Evolutionary conservation across 768 basidiomycete species (phyloP).

Genomic region (Tulasnella sp.): DNA sequence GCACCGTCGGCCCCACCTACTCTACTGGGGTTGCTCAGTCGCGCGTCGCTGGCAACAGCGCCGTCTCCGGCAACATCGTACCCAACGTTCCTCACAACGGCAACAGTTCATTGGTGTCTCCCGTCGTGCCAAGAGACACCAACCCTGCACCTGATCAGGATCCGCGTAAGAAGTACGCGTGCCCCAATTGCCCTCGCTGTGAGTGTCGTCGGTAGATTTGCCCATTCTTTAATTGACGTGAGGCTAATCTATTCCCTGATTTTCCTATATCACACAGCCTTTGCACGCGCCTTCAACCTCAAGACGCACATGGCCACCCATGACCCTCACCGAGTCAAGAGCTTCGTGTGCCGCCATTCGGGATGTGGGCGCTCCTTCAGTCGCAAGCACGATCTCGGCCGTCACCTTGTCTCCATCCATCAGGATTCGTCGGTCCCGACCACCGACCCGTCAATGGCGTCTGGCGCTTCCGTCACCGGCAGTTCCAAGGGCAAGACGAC

Average conservation of each 20-base stretch:
- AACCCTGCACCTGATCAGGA: conserved; percentile 28
- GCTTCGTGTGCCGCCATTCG: conserved; percentile 76
- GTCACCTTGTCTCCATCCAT: conserved; percentile 81
- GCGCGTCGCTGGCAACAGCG: too few relatives aligned
- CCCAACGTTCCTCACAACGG: conserved; percentile 7
- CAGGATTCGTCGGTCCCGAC: conserved; percentile 40
- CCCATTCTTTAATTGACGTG: conserved; percentile 7
- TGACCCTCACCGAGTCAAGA: conserved; percentile 83
- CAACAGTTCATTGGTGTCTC: neutral
- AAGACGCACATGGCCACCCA: conserved; percentile 95
- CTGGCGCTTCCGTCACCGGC: neutral
- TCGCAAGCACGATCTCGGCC: conserved; percentile 86
- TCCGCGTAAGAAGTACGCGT: conserved; percentile 70
- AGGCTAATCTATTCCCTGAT: too few relatives aligned
- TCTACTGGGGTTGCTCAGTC: too few relatives aligned
- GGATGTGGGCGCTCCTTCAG: conserved; percentile 86
- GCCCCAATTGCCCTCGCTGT: conserved; percentile 66
- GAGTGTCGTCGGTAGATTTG: conserved; percentile 15
- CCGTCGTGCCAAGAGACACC: neutral
- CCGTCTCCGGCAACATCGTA: neutral
- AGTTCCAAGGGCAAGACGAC: neutral
- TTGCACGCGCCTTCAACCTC: conserved; percentile 87
- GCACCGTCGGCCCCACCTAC: too few relatives aligned
- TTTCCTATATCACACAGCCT: conserved; percentile 40
- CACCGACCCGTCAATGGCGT: neutral